Evolutionary conservation across 2,329 filamentous ascomycete genomes (phyloP), one percentile per base, ranked within the genome.

Genomic region (Penicillium italicum): DNA sequence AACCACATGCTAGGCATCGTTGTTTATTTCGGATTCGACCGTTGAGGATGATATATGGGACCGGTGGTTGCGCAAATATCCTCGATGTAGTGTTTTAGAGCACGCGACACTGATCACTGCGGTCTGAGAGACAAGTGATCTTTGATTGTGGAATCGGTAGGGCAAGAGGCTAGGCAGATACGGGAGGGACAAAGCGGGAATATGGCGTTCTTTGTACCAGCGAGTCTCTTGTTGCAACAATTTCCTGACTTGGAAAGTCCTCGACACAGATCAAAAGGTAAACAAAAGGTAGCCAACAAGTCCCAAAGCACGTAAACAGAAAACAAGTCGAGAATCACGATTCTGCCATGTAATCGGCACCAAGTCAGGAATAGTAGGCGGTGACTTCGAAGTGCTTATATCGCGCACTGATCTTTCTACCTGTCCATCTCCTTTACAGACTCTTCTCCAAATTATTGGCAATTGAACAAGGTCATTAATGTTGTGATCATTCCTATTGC

Each of bases 1-100:
- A 97, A 83, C 93, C 93, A 97, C 89, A 96, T 95, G 58, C 90
- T 88, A 70, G 88, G 89, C 89, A 92, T 90, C 50, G 74, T 83
- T 70, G 60, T 48, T 31, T 36, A n/a, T 42, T 20, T 41, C 10
- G 12, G n/a, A 2, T 26, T 50, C 6, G 30, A 40, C 10, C 9
- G 30, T 11, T 11, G 46, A 5, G 14, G n/a, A 10, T 6, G n/a
- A 20, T 34, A 34, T 26, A 11, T 22, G 20, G 40, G 9, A 31
- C 9, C 11, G 10, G 40, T 9, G 3, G n/a, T 26, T 41, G 47
- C 26, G 20, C 40, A 44, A 18, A 20, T 40, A 10, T 6, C 31
- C 14, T 20, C 9, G 14, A 20, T 5, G 11, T 11, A 26, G 11
- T 31, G 3, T 37, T 40, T 18, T 5, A 22, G 9, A n/a, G 9